Evolutionary conservation across 139 green algal species (phyloP).

Genomic region (Monoraphidium neglectum): DNA sequence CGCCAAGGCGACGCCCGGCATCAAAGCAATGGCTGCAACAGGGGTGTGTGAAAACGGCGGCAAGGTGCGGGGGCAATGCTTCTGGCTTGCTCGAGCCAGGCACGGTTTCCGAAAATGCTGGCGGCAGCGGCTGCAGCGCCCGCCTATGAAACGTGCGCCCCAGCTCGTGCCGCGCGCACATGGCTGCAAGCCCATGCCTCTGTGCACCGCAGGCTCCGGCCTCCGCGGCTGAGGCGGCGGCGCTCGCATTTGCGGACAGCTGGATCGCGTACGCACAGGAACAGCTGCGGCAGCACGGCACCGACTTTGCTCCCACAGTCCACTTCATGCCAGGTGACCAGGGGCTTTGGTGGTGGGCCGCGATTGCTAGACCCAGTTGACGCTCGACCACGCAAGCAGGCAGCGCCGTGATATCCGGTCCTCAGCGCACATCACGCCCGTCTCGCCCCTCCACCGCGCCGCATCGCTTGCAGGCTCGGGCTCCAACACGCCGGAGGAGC

Average conservation of each 20-base stretch:
- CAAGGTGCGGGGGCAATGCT: background rate
- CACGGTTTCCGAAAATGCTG: background rate
- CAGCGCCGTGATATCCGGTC: too few relatives aligned
- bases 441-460: too few relatives aligned
- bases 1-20: too few relatives aligned
- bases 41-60: background rate
- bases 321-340: conserved; percentile 35
- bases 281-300: conserved; percentile 8
- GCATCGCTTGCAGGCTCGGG: too few relatives aligned
- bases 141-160: background rate
- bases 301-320: conserved; percentile 25
- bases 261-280: conserved; percentile 15
- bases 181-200: background rate
- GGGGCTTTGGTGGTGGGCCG: background rate
- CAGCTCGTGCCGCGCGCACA: background rate
- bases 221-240: background rate
- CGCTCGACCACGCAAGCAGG: too few relatives aligned
- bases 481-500: too few relatives aligned
- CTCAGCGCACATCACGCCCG: too few relatives aligned
- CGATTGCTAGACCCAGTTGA: too few relatives aligned
- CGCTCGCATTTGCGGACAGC: conserved; percentile 1
- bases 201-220: background rate
- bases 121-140: background rate
- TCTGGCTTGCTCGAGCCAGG: background rate
- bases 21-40: too few relatives aligned